Base-by-base conservation (phyloP, 345 rosid species). In the Physaria fendleri region DNA sequence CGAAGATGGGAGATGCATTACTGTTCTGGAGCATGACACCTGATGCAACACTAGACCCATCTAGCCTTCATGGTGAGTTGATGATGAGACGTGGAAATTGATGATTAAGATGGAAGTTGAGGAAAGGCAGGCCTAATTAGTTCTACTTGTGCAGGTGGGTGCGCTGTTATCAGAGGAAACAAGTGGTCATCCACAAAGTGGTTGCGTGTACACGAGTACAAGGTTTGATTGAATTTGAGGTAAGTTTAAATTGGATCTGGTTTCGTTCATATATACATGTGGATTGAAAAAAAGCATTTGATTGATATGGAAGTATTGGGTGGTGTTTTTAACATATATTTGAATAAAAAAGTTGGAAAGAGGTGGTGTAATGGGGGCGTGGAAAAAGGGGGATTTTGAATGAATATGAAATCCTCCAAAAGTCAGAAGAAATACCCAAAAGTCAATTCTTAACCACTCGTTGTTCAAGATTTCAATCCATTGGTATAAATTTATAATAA, bases 11-110 rank as follows among this genome's bases (percentile, higher is more conserved):
- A 28, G 97, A 93, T 78, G 99, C 97, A 18, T 76, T 93, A 66
- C 95, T 93, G 74, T 90, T 93, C 79, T 93, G 95, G 97, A 87
- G 96, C 79, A 82, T 87, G 97, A 84, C 72, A 39, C 99, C 97
- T 58, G 99, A 93, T 74, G 97, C 82, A 20, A 8, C 78, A 48
- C 77, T 74, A 44, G 97, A 85, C 68, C 77, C 85, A 65, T 83
- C 90, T 53, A 93, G 97, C 72, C 74, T 93, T 64, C 99, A 90
- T 62, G 97, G 99, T 93, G 71, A 75, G 90, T 37, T 15, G 51
- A 62, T 49, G 62, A 43, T 21, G 25, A 41, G 18, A 37, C 13
- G 25, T 52, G 29, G 22, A 21, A 8, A 32, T 8, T 47, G 61
- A 52, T 52, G 60, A 8, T 23, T 42, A 13, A 22, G 24, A 22